Percentiles rank a stretch among this genome's conserved stretches.
phyloP scores from a whole-genome alignment of 345 rosid species.

The Dovyalis caffra region DNA sequence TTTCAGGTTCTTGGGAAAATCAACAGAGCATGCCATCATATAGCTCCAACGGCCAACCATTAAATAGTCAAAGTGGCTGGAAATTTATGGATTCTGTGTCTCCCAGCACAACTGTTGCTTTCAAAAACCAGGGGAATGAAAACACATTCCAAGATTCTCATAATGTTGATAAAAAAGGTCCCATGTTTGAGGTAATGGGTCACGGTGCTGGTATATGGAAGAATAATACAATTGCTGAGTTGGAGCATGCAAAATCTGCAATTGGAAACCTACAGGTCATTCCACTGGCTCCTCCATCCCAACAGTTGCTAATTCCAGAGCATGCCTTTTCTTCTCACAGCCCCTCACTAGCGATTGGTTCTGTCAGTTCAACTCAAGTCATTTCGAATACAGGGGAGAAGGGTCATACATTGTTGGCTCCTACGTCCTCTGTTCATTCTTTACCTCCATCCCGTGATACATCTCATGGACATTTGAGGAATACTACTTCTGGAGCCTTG shows the following conservation, averaged over 20 bases:
- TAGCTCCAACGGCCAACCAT: slow-evolving; percentile 35
- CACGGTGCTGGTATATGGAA: slow-evolving; percentile 16
- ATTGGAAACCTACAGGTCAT: slow-evolving; percentile 9
- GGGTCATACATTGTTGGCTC: slow-evolving; percentile 7
- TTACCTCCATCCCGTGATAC: slow-evolving; percentile 10
- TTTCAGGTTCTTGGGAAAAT: slow-evolving; percentile 36
- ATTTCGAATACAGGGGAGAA: slow-evolving; percentile 5
- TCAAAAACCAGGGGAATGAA: slow-evolving; percentile 34
- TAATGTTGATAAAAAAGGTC: slow-evolving; percentile 23
- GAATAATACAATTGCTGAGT: slow-evolving; percentile 12
- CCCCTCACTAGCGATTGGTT: not conserved
- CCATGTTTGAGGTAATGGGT: slow-evolving; percentile 26
- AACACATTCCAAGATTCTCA: slow-evolving; percentile 33
- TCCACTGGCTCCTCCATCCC: slow-evolving; percentile 18
- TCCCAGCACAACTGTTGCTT: slow-evolving; percentile 12
- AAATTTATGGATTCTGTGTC: slow-evolving; percentile 37
- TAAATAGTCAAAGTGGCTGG: slow-evolving; percentile 43
- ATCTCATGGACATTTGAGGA: slow-evolving; percentile 24
- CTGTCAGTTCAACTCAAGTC: slow-evolving; percentile 5
- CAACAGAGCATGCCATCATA: slow-evolving; percentile 25
- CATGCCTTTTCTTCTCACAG: not conserved
- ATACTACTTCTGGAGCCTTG: slow-evolving; percentile 7
- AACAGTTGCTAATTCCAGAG: slow-evolving; percentile 4
- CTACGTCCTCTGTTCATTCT: slow-evolving; percentile 9
- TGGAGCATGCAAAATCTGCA: not conserved